These are phyloP conservation scores for Zygosaccharomyces sapae DNA, from an alignment of 1,139 yeast species.

Conservation along the genomic window DNA sequence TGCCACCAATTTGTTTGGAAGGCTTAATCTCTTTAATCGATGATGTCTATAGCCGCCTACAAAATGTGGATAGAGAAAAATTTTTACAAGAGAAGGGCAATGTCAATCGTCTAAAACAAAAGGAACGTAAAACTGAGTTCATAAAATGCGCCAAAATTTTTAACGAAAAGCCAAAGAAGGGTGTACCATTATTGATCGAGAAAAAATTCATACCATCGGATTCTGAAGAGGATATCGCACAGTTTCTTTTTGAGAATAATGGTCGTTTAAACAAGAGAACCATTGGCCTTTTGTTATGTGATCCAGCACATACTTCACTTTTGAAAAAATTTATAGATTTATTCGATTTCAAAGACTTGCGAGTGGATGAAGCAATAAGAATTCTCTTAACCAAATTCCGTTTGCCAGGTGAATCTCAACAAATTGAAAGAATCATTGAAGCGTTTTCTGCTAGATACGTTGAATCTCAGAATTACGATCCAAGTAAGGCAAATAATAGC, in stretches of 20 bases:
- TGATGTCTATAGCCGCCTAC: constrained; percentile 59
- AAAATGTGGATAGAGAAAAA: constrained; percentile 29
- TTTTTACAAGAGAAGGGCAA: constrained; percentile 13
- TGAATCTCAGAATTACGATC: constrained; percentile 46
- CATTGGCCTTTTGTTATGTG: constrained; percentile 81
- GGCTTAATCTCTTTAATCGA: constrained; percentile 71
- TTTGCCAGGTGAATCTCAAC: constrained; percentile 96
- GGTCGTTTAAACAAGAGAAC: constrained; percentile 81
- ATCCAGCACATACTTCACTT: constrained; percentile 60
- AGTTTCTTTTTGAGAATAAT: constrained; percentile 71
- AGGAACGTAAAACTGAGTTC: constrained; percentile 65
- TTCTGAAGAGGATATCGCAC: constrained; percentile 61
- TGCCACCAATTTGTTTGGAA: constrained; percentile 91
- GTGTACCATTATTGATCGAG: constrained; percentile 58
- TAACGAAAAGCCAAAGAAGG: constrained; percentile 73
- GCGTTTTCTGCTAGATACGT: constrained; percentile 79
- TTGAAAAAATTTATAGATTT: constrained; percentile 61
- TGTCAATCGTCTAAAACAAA: constrained; percentile 36
- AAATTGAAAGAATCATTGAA: constrained; percentile 88
- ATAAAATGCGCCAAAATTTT: constrained; percentile 69
- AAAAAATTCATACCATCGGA: constrained; percentile 61
- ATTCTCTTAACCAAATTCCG: constrained; percentile 77
- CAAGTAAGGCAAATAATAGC: constrained; percentile 25
- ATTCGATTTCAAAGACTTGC: constrained; percentile 69
- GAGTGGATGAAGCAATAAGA: constrained; percentile 92